phyloP scores from a whole-genome alignment of 1,139 yeast species.

The Magnusiomyces suaveolens region DNA sequence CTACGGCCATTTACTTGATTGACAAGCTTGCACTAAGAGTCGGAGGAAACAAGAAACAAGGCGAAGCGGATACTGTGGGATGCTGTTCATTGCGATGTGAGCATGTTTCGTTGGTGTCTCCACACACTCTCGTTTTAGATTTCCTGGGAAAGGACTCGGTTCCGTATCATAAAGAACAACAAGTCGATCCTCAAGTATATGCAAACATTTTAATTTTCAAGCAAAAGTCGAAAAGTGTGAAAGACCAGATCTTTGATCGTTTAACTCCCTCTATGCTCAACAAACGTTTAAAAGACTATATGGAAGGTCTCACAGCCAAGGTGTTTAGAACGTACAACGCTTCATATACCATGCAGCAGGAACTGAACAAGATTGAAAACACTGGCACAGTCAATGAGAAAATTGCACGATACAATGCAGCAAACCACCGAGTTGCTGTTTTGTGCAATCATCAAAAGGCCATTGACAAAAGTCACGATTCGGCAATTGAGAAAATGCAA shows the following conservation, averaged over 20 bases:
- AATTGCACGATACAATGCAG: slow-evolving; percentile 82
- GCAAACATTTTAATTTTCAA: slow-evolving; percentile 80
- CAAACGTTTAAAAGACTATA: slow-evolving; percentile 77
- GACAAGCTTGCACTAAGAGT: slow-evolving; percentile 94
- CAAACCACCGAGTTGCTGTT: slow-evolving; percentile 89
- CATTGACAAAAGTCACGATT: slow-evolving; percentile 74
- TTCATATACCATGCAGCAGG: slow-evolving; percentile 93
- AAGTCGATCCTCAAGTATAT: slow-evolving; percentile 82
- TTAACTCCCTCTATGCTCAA: slow-evolving; percentile 74
- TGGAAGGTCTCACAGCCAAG: slow-evolving; percentile 91
- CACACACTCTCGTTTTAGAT: slow-evolving; percentile 78
- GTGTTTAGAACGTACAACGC: slow-evolving; percentile 97
- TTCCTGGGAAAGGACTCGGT: slow-evolving; percentile 95
- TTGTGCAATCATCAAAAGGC: slow-evolving; percentile 96
- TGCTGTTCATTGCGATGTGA: slow-evolving; percentile 90
- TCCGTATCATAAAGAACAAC: slow-evolving; percentile 83
- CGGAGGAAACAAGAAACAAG: slow-evolving; percentile 95
- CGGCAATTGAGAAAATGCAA: slow-evolving; percentile 64
- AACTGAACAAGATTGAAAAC: slow-evolving; percentile 68
- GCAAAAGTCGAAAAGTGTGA: slow-evolving; percentile 77
- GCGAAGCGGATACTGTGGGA: slow-evolving; percentile 97
- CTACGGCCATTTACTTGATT: slow-evolving; percentile 86
- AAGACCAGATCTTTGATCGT: slow-evolving; percentile 87
- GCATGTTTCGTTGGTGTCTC: slow-evolving; percentile 78
- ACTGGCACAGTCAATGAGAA: slow-evolving; percentile 84